These are phyloP conservation scores for Allantophomopsis lycopodina DNA, from an alignment of 2,329 filamentous ascomycete species.

Conservation along the genomic window DNA sequence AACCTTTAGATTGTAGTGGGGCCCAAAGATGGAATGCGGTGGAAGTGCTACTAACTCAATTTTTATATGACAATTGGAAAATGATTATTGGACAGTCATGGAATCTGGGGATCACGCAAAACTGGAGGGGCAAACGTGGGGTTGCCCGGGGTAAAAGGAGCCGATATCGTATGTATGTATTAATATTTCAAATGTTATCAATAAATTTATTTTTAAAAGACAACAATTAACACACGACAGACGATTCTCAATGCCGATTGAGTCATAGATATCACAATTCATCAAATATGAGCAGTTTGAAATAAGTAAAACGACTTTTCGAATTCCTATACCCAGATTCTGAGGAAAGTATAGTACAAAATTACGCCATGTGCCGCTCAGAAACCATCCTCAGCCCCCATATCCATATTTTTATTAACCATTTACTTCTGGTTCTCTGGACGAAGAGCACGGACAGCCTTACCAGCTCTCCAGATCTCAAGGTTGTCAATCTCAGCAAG, in stretches of 20 bases:
- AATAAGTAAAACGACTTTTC: conserved; percentile 11
- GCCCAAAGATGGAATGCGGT: too few relatives aligned
- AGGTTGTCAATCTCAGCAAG: conserved; percentile 96
- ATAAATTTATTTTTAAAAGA: not conserved
- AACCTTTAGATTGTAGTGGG: too few relatives aligned
- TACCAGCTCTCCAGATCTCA: conserved; percentile 98
- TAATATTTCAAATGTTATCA: not conserved
- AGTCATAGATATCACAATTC: conserved; percentile 1
- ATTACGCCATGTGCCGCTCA: conserved; percentile 13
- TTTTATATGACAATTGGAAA: too few relatives aligned
- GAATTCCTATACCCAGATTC: conserved; percentile 17
- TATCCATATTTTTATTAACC: conserved; percentile 3
- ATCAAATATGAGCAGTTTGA: too few relatives aligned
- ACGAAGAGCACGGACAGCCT: conserved; percentile 82
- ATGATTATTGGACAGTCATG: too few relatives aligned
- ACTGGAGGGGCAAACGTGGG: too few relatives aligned
- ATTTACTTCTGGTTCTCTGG: conserved; percentile 65
- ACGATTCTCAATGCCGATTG: too few relatives aligned
- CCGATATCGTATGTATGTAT: not conserved
- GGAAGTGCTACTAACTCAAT: too few relatives aligned
- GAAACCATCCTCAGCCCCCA: conserved; percentile 6
- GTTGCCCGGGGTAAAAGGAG: not conserved
- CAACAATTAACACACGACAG: too few relatives aligned
- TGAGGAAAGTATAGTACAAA: conserved; percentile 19
- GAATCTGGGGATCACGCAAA: too few relatives aligned